phyloP scores from a whole-genome alignment of 352 stramenopile species.

The Blastocystis sp. region DNA sequence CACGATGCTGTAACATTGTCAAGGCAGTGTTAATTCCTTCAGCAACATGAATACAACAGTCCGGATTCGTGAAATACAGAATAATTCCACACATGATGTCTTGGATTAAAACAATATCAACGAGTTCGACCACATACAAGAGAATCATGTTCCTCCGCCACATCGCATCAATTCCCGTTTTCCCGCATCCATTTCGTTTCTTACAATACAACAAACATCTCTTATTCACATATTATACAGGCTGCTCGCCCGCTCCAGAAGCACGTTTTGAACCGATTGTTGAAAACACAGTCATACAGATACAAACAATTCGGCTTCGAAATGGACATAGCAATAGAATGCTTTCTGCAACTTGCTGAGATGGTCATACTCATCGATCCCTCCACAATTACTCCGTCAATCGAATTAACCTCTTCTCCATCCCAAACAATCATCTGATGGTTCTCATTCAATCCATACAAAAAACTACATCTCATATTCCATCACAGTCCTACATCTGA shows the following conservation, averaged over 20 bases:
- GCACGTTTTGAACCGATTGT: not conserved
- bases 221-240: conserved; percentile 16
- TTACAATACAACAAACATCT: not conserved
- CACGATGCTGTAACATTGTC: conserved; percentile 61
- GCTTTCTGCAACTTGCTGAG: not conserved
- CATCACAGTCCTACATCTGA: not conserved
- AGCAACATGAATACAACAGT: conserved; percentile 15
- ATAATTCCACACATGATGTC: conserved; percentile 52
- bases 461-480: not conserved
- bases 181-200: not conserved
- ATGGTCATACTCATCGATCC: not conserved
- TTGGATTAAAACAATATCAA: not conserved
- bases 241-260: not conserved
- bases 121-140: not conserved
- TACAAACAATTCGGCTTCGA: not conserved
- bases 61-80: conserved; percentile 1
- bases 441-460: not conserved
- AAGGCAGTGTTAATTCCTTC: conserved; percentile 20
- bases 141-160: not conserved
- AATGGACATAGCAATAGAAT: not conserved
- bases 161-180: not conserved
- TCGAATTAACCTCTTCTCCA: not conserved
- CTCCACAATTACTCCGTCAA: not conserved
- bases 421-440: not conserved
- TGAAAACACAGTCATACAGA: conserved; percentile 39